These are phyloP conservation scores for Nevesoporus exiguus DNA, from an alignment of 768 basidiomycete species.

Conservation along the genomic window DNA sequence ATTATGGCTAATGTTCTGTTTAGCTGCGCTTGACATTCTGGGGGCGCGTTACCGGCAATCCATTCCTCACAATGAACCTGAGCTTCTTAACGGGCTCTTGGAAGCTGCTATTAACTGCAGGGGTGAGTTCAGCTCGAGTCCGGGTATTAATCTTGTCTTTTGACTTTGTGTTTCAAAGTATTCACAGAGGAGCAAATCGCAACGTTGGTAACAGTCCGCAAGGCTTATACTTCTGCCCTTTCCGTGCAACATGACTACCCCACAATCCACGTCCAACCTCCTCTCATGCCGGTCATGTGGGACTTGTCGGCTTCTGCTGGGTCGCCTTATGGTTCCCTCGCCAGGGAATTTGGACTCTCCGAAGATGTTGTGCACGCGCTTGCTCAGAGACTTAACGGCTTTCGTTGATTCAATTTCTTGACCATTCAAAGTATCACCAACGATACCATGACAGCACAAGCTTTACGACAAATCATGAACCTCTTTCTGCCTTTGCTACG, in stretches of 20 bases:
- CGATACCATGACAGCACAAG: conserved; percentile 3
- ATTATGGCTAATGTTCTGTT: conserved; percentile 23
- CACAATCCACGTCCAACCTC: conserved; percentile 7
- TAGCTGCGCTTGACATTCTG: conserved; percentile 58
- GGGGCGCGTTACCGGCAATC: conserved; percentile 43
- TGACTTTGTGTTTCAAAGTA: conserved; percentile 35
- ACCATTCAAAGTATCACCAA: background rate
- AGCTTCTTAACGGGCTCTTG: conserved; percentile 45
- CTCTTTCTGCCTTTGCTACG: background rate
- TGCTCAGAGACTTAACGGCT: conserved; percentile 48
- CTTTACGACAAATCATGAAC: conserved; percentile 21
- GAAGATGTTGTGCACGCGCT: conserved; percentile 64
- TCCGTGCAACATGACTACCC: conserved; percentile 9
- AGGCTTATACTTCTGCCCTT: conserved; percentile 26
- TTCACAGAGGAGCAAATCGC: conserved; percentile 61
- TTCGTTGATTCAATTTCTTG: conserved; percentile 15
- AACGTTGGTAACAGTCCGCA: conserved; percentile 44
- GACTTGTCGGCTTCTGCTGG: conserved; percentile 8
- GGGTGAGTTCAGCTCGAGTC: conserved; percentile 42
- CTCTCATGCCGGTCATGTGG: conserved; percentile 22
- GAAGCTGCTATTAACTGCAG: conserved; percentile 51
- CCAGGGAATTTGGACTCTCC: conserved; percentile 73
- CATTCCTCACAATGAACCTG: conserved; percentile 32
- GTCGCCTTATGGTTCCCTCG: conserved; percentile 49
- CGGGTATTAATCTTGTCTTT: background rate